These are phyloP conservation scores for Kwoniella europaea DNA, from an alignment of 768 basidiomycete species.

Conservation along the genomic window DNA sequence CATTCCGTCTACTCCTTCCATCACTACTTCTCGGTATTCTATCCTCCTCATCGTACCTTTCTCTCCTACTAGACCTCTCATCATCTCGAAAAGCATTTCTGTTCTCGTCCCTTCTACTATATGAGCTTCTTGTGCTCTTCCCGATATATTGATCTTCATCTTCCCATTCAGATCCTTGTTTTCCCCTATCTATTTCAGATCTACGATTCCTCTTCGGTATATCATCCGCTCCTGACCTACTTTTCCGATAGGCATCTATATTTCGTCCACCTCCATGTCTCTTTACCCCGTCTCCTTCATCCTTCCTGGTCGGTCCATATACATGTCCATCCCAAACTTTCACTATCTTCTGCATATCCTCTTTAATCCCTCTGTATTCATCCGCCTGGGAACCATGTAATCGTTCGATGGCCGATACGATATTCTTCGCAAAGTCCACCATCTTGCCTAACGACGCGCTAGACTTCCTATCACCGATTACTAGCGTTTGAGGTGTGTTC, in stretches of 20 bases:
- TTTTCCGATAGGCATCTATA: neutral
- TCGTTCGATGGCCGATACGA: conserved; percentile 12
- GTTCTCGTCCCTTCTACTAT: too few relatives aligned
- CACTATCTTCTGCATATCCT: neutral
- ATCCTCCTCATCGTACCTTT: neutral
- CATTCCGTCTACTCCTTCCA: too few relatives aligned
- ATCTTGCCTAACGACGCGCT: neutral
- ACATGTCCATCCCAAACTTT: conserved; percentile 8
- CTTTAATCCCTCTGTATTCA: conserved; percentile 2
- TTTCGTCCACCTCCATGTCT: neutral
- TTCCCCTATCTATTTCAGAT: neutral
- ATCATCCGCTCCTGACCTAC: neutral
- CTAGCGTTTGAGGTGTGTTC: neutral
- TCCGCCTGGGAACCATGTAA: neutral
- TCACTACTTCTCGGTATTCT: too few relatives aligned
- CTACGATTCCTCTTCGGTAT: neutral
- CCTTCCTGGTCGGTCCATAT: neutral
- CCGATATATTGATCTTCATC: neutral
- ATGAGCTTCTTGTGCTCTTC: too few relatives aligned
- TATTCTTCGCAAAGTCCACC: conserved; percentile 1
- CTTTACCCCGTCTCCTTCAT: neutral
- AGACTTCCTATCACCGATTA: neutral
- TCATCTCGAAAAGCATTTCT: too few relatives aligned
- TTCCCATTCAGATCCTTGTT: neutral
- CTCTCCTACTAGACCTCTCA: neutral